phyloP scores from a whole-genome alignment of 164 flowering plant genomes.

The Warburgia ugandensis region DNA sequence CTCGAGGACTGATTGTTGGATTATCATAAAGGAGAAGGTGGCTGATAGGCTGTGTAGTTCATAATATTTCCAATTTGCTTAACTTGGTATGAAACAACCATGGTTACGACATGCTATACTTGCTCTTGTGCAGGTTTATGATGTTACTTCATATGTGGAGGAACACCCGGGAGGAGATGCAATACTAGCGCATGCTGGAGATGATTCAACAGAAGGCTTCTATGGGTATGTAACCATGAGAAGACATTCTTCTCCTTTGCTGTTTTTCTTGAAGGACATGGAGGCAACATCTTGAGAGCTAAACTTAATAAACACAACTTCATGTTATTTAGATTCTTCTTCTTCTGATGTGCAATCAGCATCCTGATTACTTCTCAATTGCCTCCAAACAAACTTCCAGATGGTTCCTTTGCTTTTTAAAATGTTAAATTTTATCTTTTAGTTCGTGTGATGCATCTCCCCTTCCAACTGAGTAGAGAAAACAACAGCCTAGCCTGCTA shows the following conservation, averaged over 20 bases:
- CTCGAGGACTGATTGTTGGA: conserved; percentile 89
- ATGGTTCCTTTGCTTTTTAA: too few relatives aligned
- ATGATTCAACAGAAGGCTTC: conserved; percentile 97
- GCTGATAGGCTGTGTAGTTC: too few relatives aligned
- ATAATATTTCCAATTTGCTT: neutral
- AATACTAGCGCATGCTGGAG: conserved; percentile 85
- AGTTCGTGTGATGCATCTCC: too few relatives aligned
- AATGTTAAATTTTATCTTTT: too few relatives aligned
- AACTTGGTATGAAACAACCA: neutral
- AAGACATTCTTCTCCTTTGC: neutral
- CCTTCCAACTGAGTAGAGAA: too few relatives aligned
- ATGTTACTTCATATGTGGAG: conserved; percentile 90
- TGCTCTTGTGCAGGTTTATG: conserved; percentile 53
- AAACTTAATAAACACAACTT: neutral
- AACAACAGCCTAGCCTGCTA: too few relatives aligned
- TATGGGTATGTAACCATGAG: conserved; percentile 46
- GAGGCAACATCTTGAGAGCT: too few relatives aligned
- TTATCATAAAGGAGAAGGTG: conserved; percentile 88
- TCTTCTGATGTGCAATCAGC: neutral
- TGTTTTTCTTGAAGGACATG: too few relatives aligned
- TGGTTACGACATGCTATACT: neutral
- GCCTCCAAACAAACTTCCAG: too few relatives aligned
- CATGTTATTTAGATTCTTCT: neutral
- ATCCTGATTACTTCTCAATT: too few relatives aligned
- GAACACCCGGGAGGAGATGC: conserved; percentile 99